Base-by-base conservation (phyloP, 305 asterid genomes). In the Coffea humblotiana region DNA sequence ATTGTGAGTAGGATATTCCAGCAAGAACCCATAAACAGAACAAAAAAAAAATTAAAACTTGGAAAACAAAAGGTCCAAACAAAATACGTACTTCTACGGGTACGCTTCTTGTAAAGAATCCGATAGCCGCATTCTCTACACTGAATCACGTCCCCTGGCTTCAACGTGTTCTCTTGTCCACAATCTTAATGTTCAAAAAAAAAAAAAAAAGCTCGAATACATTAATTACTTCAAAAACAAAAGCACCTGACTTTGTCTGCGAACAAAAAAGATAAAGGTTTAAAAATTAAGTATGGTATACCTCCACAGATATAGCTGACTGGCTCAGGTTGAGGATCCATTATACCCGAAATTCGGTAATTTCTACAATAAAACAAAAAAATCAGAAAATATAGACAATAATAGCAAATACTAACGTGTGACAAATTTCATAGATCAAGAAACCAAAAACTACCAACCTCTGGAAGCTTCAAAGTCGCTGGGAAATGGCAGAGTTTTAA, bases 51-150 rank as follows among this genome's bases (percentile, higher is more conserved):
- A 18, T 23, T 8, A 71, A 78, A 32, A 71, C 9, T 12, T 40
- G 61, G 29, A 3, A 6, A 37, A 15, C n/a, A 15, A 68, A 27
- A 60, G 51, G 25, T 32, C 4, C 11, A 15, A 7, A 73, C 77
- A 32, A 29, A 35, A 58, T 9, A 71, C 77, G 29, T 93, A 93
- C 97, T 92, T 89, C 95, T 83, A 82, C 97, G 97, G 78, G 97
- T 91, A 23, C 98, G 95, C 78, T 95, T 95, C 94, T 95, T 95
- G 92, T 95, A 95, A 65, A 95, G 93, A 81, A 95, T 92, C 60
- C 98, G 97, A 63, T 95, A 93, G 54, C 97, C 97, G 66, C 99
- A 95, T 71, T 93, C 97, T 54, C 97, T 89, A 84, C 99, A 95
- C 91, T 90, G 98, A 78, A 95, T 91, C 90, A 91, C 98, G 84